Base-by-base conservation (phyloP, 179 eudicot genomes). In the Gypsophila paniculata region DNA sequence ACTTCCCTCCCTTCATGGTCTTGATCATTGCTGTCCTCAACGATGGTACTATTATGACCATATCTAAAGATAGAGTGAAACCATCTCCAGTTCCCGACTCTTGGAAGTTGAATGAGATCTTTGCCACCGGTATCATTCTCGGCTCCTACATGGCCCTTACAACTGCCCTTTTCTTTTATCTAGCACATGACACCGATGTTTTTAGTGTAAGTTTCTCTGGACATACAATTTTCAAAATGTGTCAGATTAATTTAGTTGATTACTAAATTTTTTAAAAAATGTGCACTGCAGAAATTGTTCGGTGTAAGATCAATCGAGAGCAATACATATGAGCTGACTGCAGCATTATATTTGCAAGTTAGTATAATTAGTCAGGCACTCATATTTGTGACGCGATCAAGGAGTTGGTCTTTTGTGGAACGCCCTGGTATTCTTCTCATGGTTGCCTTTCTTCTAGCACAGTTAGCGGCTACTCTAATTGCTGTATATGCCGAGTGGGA, bases 1-100 rank as follows among this genome's bases (percentile, higher is more conserved):
- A 92, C 76, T 92, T 92, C 78, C 79, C 90, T 1, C 98, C 98
- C 0, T 92, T 90, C 83, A 90, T 92, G 96, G 87, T 87, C 52
- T 76, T 90, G 76, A 80, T 90, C 75, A 90, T 92, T 18, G 98
- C 98, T 26, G 77, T 92, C 64, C 80, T 92, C 5, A 92, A 92
- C n/a, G 98, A 90, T 23, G 94, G 96, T 22, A 92, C 98, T 77
- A 92, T 92, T 78, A 92, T 92, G 98, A 92, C 96, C 67, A 92
- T 92, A 48, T 92, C 98, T 0, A 92, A 89, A 74, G 96, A 92
- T 72, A 83, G 96, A 71, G 98, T 92, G 63, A 89, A 87, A 83
- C 96, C 98, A 10, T 92, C 98, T 25, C 98, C 96, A 0, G 64
- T 87, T 42, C 95, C 98, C 1, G 94, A 92, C 74, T 85, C 91